Evolutionary conservation across 768 basidiomycete genomes (phyloP).

Genomic region (Kwoniella bestiolae): DNA sequence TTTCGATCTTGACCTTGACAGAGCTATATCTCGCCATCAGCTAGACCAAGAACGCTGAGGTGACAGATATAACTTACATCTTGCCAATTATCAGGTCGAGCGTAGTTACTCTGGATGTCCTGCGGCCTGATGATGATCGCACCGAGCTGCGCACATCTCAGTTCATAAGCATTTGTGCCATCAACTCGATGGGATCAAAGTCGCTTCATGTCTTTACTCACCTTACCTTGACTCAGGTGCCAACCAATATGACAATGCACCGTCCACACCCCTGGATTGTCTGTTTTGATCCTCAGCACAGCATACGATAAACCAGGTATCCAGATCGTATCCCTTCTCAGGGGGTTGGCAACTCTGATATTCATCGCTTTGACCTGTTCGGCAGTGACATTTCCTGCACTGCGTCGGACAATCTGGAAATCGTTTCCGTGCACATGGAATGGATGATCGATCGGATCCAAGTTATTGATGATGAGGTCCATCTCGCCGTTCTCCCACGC

Average conservation of each 20-base stretch:
- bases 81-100: background rate
- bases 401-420: conserved; percentile 29
- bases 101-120: conserved; percentile 7
- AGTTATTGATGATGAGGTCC: conserved; percentile 35
- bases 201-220: conserved; percentile 2
- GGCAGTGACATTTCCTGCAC: conserved; percentile 15
- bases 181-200: no score
- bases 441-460: conserved; percentile 27
- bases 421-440: conserved; percentile 31
- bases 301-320: conserved; percentile 5
- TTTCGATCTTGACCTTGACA: background rate
- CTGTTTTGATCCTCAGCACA: conserved; percentile 17
- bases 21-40: background rate
- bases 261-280: conserved; percentile 32
- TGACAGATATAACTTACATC: background rate
- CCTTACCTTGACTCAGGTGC: conserved; percentile 30
- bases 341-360: background rate
- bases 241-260: conserved; percentile 42
- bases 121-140: conserved; percentile 34
- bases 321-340: conserved; percentile 17
- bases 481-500: conserved; percentile 19
- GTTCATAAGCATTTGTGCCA: no score
- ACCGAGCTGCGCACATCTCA: conserved; percentile 9
- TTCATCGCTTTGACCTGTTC: background rate
- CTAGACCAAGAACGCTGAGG: no score